Conservation (phyloP, 805 yeast species). For the Zygosaccharomyces pseudorouxii region DNA sequence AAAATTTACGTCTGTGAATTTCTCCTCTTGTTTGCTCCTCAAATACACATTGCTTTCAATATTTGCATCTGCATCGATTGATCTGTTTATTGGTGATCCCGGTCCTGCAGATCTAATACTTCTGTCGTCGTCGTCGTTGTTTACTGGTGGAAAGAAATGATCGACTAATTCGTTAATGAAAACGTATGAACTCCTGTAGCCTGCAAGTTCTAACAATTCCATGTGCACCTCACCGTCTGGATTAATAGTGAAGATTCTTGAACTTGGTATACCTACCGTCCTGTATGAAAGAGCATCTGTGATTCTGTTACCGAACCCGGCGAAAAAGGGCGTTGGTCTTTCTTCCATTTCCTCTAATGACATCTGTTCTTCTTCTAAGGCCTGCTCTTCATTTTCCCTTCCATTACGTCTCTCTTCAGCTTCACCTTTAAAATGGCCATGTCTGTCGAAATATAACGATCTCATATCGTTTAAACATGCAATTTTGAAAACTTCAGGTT, state of each 20-base stretch:
- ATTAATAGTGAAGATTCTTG: slow-evolving; percentile 91
- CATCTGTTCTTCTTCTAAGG: neutral
- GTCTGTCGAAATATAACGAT: slow-evolving; percentile 47
- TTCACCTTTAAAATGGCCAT: slow-evolving; percentile 4
- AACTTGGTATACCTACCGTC: slow-evolving; percentile 89
- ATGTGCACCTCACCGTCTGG: slow-evolving; percentile 96
- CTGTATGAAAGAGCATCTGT: slow-evolving; percentile 95
- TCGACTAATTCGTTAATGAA: slow-evolving; percentile 91
- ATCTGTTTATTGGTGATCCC: slow-evolving; percentile 28
- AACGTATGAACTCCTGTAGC: slow-evolving; percentile 82
- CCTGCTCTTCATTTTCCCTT: slow-evolving; percentile 4
- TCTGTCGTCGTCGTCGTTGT: slow-evolving; percentile 32
- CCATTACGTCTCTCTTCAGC: slow-evolving; percentile 13
- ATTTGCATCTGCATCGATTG: slow-evolving; percentile 17
- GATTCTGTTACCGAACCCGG: slow-evolving; percentile 95
- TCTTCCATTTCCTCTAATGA: slow-evolving; percentile 32
- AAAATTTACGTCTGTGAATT: slow-evolving; percentile 79
- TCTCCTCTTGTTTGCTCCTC: slow-evolving; percentile 32
- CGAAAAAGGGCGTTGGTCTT: slow-evolving; percentile 79
- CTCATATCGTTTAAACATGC: slow-evolving; percentile 88
- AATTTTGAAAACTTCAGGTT: slow-evolving; percentile 98
- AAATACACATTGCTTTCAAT: slow-evolving; percentile 21
- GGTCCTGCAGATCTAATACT: slow-evolving; percentile 31
- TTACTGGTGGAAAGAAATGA: slow-evolving; percentile 91
- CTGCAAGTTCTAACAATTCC: slow-evolving; percentile 92